Conservation (phyloP, 768 basidiomycete genomes). For the Kwoniella sp. region DNA sequence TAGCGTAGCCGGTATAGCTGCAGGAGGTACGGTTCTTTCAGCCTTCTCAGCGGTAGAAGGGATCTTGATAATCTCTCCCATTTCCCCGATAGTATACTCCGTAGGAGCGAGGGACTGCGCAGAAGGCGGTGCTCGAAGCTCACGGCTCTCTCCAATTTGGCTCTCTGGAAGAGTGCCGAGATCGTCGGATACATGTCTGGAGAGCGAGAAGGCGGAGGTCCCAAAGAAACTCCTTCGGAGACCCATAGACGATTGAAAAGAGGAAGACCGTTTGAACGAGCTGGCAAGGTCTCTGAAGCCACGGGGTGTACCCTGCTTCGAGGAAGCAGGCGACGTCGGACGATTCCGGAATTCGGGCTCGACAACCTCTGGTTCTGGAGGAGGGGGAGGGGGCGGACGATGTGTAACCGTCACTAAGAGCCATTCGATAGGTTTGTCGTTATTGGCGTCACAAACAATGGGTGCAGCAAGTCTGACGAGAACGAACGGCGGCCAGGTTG, state of each 20-base stretch:
- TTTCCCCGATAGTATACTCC: conserved; percentile 26
- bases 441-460: background rate
- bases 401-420: conserved; percentile 33
- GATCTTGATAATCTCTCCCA: conserved; percentile 37
- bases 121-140: conserved; percentile 9
- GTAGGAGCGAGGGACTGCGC: conserved; percentile 23
- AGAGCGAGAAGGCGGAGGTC: conserved; percentile 21
- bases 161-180: conserved; percentile 9
- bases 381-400: conserved; percentile 16
- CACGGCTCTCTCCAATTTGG: background rate
- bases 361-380: conserved; percentile 8
- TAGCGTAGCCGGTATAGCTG: background rate
- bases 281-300: conserved; percentile 19
- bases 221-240: conserved; percentile 29
- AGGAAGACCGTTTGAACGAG: conserved; percentile 29
- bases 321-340: conserved; percentile 1
- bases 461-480: conserved; percentile 27
- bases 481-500: conserved; percentile 32
- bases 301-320: conserved; percentile 18
- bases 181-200: conserved; percentile 17
- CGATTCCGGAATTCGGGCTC: background rate
- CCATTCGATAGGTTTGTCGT: conserved; percentile 24
- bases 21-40: background rate
- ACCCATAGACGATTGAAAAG: conserved; percentile 13
- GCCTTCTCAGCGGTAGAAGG: conserved; percentile 2